phyloP scores from a whole-genome alignment of 352 stramenopile species.

The Albugo laibachii region DNA sequence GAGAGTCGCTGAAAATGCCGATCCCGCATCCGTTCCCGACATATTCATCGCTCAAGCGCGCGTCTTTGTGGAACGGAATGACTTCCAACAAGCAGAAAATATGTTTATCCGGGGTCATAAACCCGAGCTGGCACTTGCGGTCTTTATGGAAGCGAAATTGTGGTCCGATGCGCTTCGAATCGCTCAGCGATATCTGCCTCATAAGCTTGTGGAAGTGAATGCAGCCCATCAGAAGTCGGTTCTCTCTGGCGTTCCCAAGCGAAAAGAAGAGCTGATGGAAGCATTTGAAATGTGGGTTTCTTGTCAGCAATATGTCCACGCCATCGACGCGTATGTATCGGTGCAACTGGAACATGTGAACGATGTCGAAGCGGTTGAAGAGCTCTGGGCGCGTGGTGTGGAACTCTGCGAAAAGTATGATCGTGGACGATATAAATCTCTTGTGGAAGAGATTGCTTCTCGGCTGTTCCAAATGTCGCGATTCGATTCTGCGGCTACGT shows the following conservation, averaged over 20 bases:
- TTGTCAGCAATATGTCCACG: slow-evolving; percentile 75
- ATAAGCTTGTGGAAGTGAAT: slow-evolving; percentile 84
- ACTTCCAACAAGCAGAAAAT: slow-evolving; percentile 66
- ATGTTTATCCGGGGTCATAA: slow-evolving; percentile 85
- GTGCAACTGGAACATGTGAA: slow-evolving; percentile 53
- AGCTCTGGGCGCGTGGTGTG: slow-evolving; percentile 79
- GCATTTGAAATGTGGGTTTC: slow-evolving; percentile 79
- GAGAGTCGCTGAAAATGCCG: slow-evolving; percentile 80
- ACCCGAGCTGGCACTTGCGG: slow-evolving; percentile 75
- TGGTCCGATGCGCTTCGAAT: slow-evolving; percentile 82
- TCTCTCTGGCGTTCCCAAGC: slow-evolving; percentile 52
- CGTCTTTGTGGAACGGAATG: slow-evolving; percentile 67
- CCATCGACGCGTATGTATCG: slow-evolving; percentile 84
- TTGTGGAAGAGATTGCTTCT: slow-evolving; percentile 77
- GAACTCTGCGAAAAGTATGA: slow-evolving; percentile 78
- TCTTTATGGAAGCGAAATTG: slow-evolving; percentile 69
- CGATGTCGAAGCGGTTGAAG: slow-evolving; percentile 52
- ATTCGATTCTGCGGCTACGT: slow-evolving; percentile 72
- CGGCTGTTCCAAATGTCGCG: slow-evolving; percentile 62
- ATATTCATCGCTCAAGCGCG: slow-evolving; percentile 84
- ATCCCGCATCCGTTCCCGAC: slow-evolving; percentile 74
- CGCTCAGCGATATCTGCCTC: slow-evolving; percentile 78
- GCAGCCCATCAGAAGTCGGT: slow-evolving; percentile 63
- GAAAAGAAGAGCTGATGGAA: slow-evolving; percentile 65
- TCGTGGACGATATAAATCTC: slow-evolving; percentile 68